These are phyloP conservation scores for Kwoniella sp. DNA, from an alignment of 768 basidiomycete species.

Conservation along the genomic window DNA sequence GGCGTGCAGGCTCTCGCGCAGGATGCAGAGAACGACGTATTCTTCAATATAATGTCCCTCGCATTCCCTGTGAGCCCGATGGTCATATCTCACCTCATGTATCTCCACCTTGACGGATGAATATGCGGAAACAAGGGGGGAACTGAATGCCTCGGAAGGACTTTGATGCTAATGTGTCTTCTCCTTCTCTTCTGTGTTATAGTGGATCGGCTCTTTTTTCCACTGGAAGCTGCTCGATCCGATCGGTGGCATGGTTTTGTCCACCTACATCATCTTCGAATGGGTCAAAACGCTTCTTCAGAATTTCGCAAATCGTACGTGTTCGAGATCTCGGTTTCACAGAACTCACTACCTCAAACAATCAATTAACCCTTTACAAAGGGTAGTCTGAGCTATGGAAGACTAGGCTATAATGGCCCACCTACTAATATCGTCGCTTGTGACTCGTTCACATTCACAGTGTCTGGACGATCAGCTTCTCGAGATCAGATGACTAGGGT, in stretches of 20 bases:
- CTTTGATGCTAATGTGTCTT: no score
- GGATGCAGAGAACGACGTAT: conserved; percentile 59
- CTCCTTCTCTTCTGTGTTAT: no score
- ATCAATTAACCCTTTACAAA: no score
- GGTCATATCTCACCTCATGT: neutral
- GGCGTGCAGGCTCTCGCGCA: conserved; percentile 58
- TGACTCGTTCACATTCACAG: conserved; percentile 20
- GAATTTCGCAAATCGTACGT: conserved; percentile 57
- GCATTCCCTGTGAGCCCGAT: conserved; percentile 53
- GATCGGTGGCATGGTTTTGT: conserved; percentile 57
- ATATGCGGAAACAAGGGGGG: no score
- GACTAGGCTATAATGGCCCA: no score
- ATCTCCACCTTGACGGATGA: neutral
- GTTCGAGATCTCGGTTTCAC: conserved; percentile 10
- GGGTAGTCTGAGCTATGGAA: no score
- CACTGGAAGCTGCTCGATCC: conserved; percentile 56
- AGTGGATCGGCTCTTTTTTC: conserved; percentile 50
- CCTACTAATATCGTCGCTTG: conserved; percentile 15
- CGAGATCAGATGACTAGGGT: conserved; percentile 50
- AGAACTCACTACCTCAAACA: no score
- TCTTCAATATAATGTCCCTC: conserved; percentile 58
- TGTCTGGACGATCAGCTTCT: conserved; percentile 48
- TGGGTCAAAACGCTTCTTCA: conserved; percentile 57
- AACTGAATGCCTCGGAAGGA: neutral
- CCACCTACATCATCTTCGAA: conserved; percentile 56